Evolutionary conservation across 345 rosid species (phyloP).

Genomic region (Sapria himalayana): DNA sequence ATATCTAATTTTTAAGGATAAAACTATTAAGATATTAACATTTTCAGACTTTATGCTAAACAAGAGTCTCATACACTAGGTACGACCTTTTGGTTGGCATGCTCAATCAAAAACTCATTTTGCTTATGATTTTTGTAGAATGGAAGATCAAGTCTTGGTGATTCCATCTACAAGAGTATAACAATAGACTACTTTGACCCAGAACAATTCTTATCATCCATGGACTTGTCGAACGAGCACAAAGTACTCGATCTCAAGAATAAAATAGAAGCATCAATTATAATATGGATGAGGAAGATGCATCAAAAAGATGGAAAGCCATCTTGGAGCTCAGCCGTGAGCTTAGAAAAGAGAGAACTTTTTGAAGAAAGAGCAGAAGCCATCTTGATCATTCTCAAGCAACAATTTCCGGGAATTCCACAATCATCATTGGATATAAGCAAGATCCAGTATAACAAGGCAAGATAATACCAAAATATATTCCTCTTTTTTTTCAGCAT

Average conservation of each 20-base stretch:
- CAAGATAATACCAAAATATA: slow-evolving; percentile 2
- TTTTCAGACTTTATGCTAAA: too few species aligned
- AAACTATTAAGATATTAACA: too few species aligned
- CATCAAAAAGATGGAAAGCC: slow-evolving; percentile 56
- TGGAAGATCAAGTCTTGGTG: slow-evolving; percentile 89
- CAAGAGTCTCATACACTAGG: too few species aligned
- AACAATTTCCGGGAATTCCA: slow-evolving; percentile 64
- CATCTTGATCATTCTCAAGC: slow-evolving; percentile 56
- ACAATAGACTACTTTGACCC: slow-evolving; percentile 78
- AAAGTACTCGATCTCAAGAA: slow-evolving; percentile 72
- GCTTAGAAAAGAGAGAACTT: slow-evolving; percentile 84
- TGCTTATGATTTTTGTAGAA: slow-evolving; percentile 19
- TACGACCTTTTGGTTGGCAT: too few species aligned
- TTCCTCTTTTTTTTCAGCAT: not conserved
- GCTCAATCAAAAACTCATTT: too few species aligned
- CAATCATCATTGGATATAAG: slow-evolving; percentile 81
- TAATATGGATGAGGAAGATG: slow-evolving; percentile 87
- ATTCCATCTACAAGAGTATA: slow-evolving; percentile 65
- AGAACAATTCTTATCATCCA: slow-evolving; percentile 38
- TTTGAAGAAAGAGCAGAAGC: slow-evolving; percentile 92
- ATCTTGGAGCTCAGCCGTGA: slow-evolving; percentile 76
- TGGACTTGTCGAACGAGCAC: slow-evolving; percentile 74
- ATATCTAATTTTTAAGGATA: too few species aligned
- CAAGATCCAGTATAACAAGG: slow-evolving; percentile 76
- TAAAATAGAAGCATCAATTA: slow-evolving; percentile 76